These are phyloP conservation scores for Melastoma candidum DNA, from an alignment of 441 rosid species.

Conservation along the genomic window DNA sequence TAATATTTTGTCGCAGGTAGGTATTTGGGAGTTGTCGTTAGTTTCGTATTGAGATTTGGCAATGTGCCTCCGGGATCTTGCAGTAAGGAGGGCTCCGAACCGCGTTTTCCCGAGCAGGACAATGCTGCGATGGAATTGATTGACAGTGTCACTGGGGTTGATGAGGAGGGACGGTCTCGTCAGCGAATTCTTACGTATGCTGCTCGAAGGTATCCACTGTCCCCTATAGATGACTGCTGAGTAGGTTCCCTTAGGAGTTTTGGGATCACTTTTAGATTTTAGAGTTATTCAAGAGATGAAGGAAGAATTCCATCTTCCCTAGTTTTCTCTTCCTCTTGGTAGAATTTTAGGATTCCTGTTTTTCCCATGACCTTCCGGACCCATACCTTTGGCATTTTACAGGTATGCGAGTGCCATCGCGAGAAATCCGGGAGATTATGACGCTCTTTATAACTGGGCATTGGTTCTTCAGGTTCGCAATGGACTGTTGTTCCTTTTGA, in stretches of 20 bases:
- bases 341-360: background rate
- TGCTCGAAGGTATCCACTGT: constrained; percentile 62
- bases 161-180: constrained; percentile 95
- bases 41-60: background rate
- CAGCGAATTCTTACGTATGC: constrained; percentile 97
- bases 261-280: too few relatives aligned
- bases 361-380: background rate
- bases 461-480: constrained; percentile 85
- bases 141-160: constrained; percentile 64
- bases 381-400: constrained; percentile 20
- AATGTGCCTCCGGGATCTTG: constrained; percentile 26
- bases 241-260: background rate
- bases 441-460: constrained; percentile 96
- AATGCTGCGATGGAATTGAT: constrained; percentile 87
- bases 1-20: background rate
- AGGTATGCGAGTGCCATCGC: constrained; percentile 89
- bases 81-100: constrained; percentile 57
- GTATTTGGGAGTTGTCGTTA: background rate
- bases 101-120: constrained; percentile 38
- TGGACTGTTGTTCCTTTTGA: constrained; percentile 12
- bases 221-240: background rate
- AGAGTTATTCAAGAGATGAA: too few relatives aligned
- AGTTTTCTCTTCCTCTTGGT: background rate
- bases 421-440: constrained; percentile 95
- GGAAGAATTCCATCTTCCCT: too few relatives aligned